phyloP scores from a whole-genome alignment of 257 asterid species.

The Prunella vulgaris region DNA sequence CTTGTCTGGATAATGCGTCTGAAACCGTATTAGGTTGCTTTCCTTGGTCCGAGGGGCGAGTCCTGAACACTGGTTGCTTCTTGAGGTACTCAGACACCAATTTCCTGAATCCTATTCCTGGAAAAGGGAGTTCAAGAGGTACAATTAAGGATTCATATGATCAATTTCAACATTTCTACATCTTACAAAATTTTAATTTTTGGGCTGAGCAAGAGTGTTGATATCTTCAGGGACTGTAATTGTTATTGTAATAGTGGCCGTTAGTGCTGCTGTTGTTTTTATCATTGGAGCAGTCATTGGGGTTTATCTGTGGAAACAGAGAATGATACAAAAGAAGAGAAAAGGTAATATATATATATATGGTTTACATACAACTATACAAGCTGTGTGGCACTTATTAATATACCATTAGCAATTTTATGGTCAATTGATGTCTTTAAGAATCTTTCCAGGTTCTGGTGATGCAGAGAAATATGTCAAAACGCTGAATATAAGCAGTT shows the following conservation, averaged over 20 bases:
- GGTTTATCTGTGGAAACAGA: slow-evolving; percentile 49
- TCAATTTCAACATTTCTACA: not conserved
- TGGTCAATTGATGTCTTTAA: not conserved
- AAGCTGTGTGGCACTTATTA: not conserved
- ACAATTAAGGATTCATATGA: not conserved
- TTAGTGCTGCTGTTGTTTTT: slow-evolving; percentile 46
- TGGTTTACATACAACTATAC: not conserved
- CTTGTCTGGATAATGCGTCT: slow-evolving; percentile 51
- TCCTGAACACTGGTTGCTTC: slow-evolving; percentile 60
- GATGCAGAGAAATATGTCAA: slow-evolving; percentile 57
- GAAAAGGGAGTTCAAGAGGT: slow-evolving; percentile 55
- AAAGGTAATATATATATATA: slow-evolving; percentile 48
- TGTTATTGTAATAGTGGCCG: slow-evolving; percentile 37
- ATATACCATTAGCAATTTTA: not conserved
- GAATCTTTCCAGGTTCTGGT: slow-evolving; percentile 32
- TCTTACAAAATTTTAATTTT: not conserved
- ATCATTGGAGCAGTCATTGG: slow-evolving; percentile 41
- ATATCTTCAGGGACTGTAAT: slow-evolving; percentile 33
- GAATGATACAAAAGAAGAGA: slow-evolving; percentile 45
- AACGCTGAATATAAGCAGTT: slow-evolving; percentile 64
- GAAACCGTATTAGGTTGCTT: slow-evolving; percentile 36
- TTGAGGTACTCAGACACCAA: slow-evolving; percentile 47
- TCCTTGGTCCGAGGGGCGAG: slow-evolving; percentile 56
- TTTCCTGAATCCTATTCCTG: slow-evolving; percentile 45
- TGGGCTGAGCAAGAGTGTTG: not conserved